phyloP scores from a whole-genome alignment of 2,329 filamentous ascomycete species.

The Calonectria fujianensis region DNA sequence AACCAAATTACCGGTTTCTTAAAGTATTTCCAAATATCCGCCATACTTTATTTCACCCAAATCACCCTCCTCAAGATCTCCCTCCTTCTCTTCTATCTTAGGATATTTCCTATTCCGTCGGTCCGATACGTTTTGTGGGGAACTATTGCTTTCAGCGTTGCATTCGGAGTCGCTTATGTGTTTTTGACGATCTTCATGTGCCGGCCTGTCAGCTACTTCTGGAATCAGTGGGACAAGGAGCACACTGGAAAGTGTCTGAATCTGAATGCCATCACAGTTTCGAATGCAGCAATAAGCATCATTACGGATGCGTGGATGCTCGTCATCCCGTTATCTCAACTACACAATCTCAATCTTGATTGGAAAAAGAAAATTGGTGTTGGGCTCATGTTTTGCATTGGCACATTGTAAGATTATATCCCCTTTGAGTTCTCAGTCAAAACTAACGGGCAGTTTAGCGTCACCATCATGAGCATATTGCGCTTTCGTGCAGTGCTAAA shows the following conservation, averaged over 20 bases:
- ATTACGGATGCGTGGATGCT: not conserved
- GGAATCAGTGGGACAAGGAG: constrained; percentile 51
- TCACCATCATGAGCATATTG: constrained; percentile 17
- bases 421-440: not conserved
- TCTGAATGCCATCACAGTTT: not conserved
- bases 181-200: constrained; percentile 62
- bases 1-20: constrained; percentile 51
- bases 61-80: constrained; percentile 64
- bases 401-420: constrained; percentile 54
- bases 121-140: constrained; percentile 59
- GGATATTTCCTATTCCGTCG: constrained; percentile 60
- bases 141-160: constrained; percentile 57
- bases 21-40: constrained; percentile 58
- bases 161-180: constrained; percentile 58
- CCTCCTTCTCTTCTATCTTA: constrained; percentile 64
- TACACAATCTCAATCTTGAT: not conserved
- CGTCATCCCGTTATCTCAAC: not conserved
- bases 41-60: constrained; percentile 63
- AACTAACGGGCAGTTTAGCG: constrained; percentile 45
- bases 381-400: constrained; percentile 10
- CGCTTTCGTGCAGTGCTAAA: not conserved
- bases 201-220: constrained; percentile 62
- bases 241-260: constrained; percentile 3
- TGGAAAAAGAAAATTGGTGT: constrained; percentile 18
- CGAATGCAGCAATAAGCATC: constrained; percentile 3